Evolutionary conservation across 2,329 filamentous ascomycete species (phyloP).

Genomic region (Penicillium janthinellum): DNA sequence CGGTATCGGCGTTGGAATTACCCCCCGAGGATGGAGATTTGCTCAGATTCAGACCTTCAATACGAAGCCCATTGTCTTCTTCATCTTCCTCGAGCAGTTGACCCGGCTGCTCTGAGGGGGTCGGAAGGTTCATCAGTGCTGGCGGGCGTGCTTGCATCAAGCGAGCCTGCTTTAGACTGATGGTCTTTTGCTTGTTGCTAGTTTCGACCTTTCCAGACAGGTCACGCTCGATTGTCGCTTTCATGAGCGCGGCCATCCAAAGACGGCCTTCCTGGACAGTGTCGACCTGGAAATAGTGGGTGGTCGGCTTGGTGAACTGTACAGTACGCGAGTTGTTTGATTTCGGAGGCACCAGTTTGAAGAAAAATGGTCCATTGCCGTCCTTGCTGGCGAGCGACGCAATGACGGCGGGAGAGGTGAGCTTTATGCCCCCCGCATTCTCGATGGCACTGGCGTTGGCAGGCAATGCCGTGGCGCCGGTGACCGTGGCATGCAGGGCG

Average conservation of each 20-base stretch:
- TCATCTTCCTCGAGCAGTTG: slow-evolving; percentile 26
- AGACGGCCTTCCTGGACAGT: slow-evolving; percentile 83
- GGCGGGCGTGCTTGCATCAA: slow-evolving; percentile 87
- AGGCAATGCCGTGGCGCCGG: slow-evolving; percentile 72
- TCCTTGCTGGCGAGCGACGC: slow-evolving; percentile 36
- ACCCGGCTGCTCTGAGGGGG: slow-evolving; percentile 20
- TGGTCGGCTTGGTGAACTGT: slow-evolving; percentile 95
- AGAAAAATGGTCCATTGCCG: slow-evolving; percentile 84
- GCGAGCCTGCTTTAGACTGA: slow-evolving; percentile 84
- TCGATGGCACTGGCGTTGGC: slow-evolving; percentile 43
- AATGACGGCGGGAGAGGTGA: slow-evolving; percentile 33
- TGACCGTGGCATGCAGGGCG: slow-evolving; percentile 86
- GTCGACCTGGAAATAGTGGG: slow-evolving; percentile 96
- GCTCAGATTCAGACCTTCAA: slow-evolving; percentile 37
- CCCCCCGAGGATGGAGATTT: slow-evolving; percentile 23
- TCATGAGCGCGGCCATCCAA: slow-evolving; percentile 99
- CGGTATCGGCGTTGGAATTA: slow-evolving; percentile 19
- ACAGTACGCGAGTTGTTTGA: slow-evolving; percentile 85
- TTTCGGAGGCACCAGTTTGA: slow-evolving; percentile 93
- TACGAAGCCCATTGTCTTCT: slow-evolving; percentile 29
- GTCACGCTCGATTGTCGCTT: slow-evolving; percentile 96
- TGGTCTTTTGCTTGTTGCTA: slow-evolving; percentile 96
- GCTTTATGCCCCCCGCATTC: slow-evolving; percentile 36
- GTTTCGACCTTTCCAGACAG: slow-evolving; percentile 75
- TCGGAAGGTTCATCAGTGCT: slow-evolving; percentile 69